These are phyloP conservation scores for Strobilomyces echinocephalus DNA, from an alignment of 768 basidiomycete genomes.

Conservation along the genomic window DNA sequence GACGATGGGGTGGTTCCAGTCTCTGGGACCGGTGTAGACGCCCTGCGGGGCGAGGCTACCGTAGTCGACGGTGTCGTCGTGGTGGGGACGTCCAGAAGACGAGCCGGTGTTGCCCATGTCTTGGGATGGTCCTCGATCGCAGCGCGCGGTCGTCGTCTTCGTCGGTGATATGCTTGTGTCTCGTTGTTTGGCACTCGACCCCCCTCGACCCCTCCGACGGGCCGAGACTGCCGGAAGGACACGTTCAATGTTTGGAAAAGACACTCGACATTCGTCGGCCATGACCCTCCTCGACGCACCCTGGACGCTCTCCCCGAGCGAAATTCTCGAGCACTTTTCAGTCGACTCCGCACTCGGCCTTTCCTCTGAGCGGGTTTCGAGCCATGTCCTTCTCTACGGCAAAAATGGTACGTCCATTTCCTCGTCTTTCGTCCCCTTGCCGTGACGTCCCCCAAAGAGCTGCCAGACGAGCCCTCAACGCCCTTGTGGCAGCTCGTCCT, in stretches of 20 bases:
- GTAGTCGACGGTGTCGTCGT: conserved; percentile 82
- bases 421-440: not conserved
- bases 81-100: conserved; percentile 65
- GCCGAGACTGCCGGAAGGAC: not conserved
- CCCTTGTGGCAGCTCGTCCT: conserved; percentile 92
- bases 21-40: conserved; percentile 76
- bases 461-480: conserved; percentile 89
- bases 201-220: conserved; percentile 15
- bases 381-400: conserved; percentile 77
- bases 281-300: conserved; percentile 57
- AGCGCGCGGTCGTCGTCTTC: conserved; percentile 1
- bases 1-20: conserved; percentile 88
- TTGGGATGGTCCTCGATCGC: not conserved
- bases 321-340: conserved; percentile 68
- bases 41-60: conserved; percentile 79
- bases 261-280: not conserved
- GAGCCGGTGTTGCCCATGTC: conserved; percentile 81
- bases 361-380: conserved; percentile 57
- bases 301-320: conserved; percentile 69
- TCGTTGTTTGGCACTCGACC: conserved; percentile 20
- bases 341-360: conserved; percentile 65
- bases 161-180: conserved; percentile 20
- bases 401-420: conserved; percentile 64
- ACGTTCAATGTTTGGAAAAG: conserved; percentile 3
- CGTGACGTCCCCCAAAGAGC: conserved; percentile 45